Evolutionary conservation across 805 yeast species (phyloP).

Genomic region (Candida boidinii): DNA sequence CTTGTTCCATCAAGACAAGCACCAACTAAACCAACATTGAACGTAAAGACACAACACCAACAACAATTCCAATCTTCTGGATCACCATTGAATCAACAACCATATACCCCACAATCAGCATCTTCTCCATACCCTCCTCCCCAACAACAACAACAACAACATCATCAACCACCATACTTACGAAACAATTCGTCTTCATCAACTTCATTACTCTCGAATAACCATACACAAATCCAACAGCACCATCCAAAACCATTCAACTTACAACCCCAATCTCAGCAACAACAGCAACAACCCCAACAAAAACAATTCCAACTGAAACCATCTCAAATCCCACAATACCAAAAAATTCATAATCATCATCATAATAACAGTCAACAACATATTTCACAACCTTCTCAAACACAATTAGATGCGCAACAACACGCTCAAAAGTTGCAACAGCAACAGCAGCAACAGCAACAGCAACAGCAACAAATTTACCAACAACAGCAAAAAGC

Average conservation of each 20-base stretch:
- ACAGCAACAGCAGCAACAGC: slow-evolving; percentile 20
- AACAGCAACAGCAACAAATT: slow-evolving; percentile 7
- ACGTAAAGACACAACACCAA: too few relatives aligned
- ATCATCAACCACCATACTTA: background rate
- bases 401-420: background rate
- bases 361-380: slow-evolving; percentile 7
- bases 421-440: slow-evolving; percentile 12
- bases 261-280: slow-evolving; percentile 8
- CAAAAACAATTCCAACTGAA: background rate
- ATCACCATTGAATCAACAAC: too few relatives aligned
- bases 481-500: slow-evolving; percentile 11
- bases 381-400: slow-evolving; percentile 1
- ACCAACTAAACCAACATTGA: too few relatives aligned
- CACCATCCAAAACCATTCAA: slow-evolving; percentile 4
- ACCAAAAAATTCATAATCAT: slow-evolving; percentile 24
- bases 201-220: slow-evolving; percentile 1
- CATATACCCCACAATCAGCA: too few relatives aligned
- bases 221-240: background rate
- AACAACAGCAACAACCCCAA: slow-evolving; percentile 4
- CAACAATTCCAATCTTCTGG: too few relatives aligned
- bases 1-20: too few relatives aligned
- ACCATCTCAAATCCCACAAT: slow-evolving; percentile 20
- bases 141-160: too few relatives aligned
- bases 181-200: slow-evolving; percentile 2
- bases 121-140: too few relatives aligned